Base-by-base conservation (phyloP, 2,329 filamentous ascomycete genomes). In the Trichoderma sp. region DNA sequence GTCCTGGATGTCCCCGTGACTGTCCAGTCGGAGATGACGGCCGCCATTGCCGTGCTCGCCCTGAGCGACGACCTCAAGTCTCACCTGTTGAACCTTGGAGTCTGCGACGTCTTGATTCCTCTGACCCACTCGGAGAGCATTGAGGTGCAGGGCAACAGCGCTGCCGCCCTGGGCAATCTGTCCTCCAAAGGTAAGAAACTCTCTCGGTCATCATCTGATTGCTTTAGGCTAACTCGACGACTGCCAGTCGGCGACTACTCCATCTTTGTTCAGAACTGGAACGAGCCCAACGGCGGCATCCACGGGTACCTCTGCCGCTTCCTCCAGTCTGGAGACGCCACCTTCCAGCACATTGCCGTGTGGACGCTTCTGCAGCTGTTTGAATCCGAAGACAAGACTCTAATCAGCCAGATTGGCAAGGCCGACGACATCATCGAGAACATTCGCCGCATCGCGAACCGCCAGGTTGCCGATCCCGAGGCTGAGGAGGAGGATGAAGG, bases 21-120 rank as follows among this genome's bases (percentile, higher is more conserved):
- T 45, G 95, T 99, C 2, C 95, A 99, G 76, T 97, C 93, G 2
- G 95, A 99, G 78, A 99, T 99, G 95, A 99, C 95, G 5, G 95
- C 95, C n/a, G 95, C 95, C 1, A 97, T 99, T 77, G 95, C 95
- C 44, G 95, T 99, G 15, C 84, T 99, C 68, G 95, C 95, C 19
- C 81, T 99, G 59, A 97, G 94, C 71, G 95, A 99, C 72, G 95
- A 99, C 69, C 85, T 99, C 66, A 99, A 99, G 79, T 88, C 91
- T 5, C 91, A 96, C 74, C 84, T 99, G 14, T 81, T 99, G 63
- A 93, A 92, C 67, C 84, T 98, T 2, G 95, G 94, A 24, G 94
- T 99, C 1, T 98, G 98, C 74, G 95, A 97, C 73, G 93, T 98
- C 14, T 80, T 99, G 65, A 98, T 99, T 66, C 95, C 95, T 26